Evolutionary conservation across 2,329 filamentous ascomycete genomes (phyloP), one percentile per base, ranked within the genome.

Genomic region (Aureobasidium sp.): DNA sequence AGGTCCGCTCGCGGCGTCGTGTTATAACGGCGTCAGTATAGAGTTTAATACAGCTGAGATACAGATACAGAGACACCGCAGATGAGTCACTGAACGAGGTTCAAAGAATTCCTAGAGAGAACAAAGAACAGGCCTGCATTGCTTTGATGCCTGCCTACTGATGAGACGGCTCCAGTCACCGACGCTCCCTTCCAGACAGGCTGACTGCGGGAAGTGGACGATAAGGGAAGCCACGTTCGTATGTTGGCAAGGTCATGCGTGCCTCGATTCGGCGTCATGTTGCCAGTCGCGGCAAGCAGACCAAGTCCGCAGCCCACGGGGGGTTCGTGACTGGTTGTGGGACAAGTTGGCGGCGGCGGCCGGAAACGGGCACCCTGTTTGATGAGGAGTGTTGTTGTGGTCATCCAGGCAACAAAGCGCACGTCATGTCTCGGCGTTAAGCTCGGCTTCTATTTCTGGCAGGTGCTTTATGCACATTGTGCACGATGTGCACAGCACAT

Each of bases 211-310:
- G 53, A 40, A 17, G 38, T 31, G 33, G 33, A 38, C 43, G 55
- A 58, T 58, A 57, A 57, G 53, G 40, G 55, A 23, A 59, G 55
- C 55, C 55, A 59, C 55, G 27, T 43, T 60, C 45, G 45, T 60
- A 51, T 53, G 49, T 29, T 53, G 21, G 43, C 31, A n/a, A 25
- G 55, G 57, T 58, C 55, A 58, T 58, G 55, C 55, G 55, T 49
- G 42, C 43, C 43, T 58, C 7, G 7, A 15, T 19, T 25, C n/a
- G 37, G 53, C 53, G 53, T 57, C 53, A 57, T 57, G 42, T 45
- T 33, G 45, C 38, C 25, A 29, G 38, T 11, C 13, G 35, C 33
- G 25, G 29, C 29, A 50, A 35, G 23, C 40, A 43, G 27, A 57
- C 31, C 40, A 57, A 46, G 17, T 53, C 49, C 23, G 29, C 33